phyloP scores from a whole-genome alignment of 441 rosid species.

The Breynia disticha region DNA sequence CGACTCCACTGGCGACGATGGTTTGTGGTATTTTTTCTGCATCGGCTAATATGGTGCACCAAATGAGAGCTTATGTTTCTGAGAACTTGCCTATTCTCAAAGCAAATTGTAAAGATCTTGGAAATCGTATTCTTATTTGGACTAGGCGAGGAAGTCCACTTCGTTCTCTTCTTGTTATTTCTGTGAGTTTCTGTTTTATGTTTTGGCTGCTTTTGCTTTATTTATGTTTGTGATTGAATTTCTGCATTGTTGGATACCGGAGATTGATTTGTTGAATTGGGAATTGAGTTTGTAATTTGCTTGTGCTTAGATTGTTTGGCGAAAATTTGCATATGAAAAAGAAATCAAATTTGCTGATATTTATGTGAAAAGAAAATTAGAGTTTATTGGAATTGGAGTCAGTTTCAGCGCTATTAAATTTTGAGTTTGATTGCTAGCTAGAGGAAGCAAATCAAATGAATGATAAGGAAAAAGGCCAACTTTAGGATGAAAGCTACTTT shows the following conservation, averaged over 20 bases:
- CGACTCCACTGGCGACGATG: too few species aligned
- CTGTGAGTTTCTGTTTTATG: conserved; percentile 32
- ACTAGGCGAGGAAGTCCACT: conserved; percentile 65
- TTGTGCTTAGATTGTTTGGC: not conserved
- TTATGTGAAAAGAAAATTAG: too few species aligned
- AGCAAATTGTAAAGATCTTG: conserved; percentile 43
- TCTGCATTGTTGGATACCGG: too few species aligned
- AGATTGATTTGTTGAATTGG: not conserved
- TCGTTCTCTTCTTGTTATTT: conserved; percentile 72
- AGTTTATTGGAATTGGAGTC: too few species aligned
- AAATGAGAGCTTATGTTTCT: conserved; percentile 25
- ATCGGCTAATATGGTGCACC: conserved; percentile 20
- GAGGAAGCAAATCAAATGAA: too few species aligned
- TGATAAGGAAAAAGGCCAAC: too few species aligned
- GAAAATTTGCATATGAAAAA: not conserved
- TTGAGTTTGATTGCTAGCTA: too few species aligned
- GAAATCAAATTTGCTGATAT: not conserved
- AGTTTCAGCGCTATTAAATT: too few species aligned
- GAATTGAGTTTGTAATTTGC: not conserved
- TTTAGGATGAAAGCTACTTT: too few species aligned
- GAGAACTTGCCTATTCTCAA: conserved; percentile 46
- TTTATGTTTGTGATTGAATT: not conserved
- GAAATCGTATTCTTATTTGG: conserved; percentile 49
- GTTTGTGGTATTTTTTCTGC: conserved; percentile 4
- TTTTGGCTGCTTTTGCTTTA: not conserved